Evolutionary conservation across 306 rosid species (phyloP), one percentile per base, ranked within the genome.

Genomic region (Glycyrrhiza uralensis): DNA sequence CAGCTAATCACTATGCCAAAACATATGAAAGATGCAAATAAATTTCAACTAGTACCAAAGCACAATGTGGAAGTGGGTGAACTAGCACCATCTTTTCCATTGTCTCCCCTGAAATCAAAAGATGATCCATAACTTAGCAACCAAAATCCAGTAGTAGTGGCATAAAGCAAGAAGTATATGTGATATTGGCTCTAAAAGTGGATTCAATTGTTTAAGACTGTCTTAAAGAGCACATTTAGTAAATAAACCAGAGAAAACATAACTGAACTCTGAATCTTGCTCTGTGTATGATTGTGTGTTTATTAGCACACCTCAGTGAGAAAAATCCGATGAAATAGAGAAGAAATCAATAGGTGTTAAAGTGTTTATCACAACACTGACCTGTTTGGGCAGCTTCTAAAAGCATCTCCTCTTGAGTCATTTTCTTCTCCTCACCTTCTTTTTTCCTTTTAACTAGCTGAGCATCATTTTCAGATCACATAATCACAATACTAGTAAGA

Each of bases 321-420:
- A 95, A 80, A 95, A 95, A 69, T 95, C 99, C 18, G 99, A 95
- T 3, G 97, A 90, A 66, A 93, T 81, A 0, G 92, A 90, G 72
- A 56, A 66, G n/a, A 32, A 80, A 30, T 11, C 49, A 58, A 52
- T 13, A 32, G 61, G 24, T 2, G 22, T 33, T 52, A 65, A 57
- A n/a, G 57, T 36, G 6, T 9, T 10, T 41, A 41, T 59, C n/a
- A n/a, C n/a, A 23, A 59, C 56, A 30, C 23, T 46, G 9, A 91
- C 99, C 97, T 82, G 99, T 91, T 81, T 94, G 97, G 62, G 99
- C 98, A 46, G 97, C 99, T 82, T 94, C 99, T 76, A 94, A 79
- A 77, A 94, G 99, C 97, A 94, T 94, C 67, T 94, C 99, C 76
- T 94, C 99, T 69, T 91, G 99, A 7, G 91, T 83, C 99, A 91